These are phyloP conservation scores for Metahyphopichia silvanorum DNA, from an alignment of 805 yeast species.

Conservation along the genomic window DNA sequence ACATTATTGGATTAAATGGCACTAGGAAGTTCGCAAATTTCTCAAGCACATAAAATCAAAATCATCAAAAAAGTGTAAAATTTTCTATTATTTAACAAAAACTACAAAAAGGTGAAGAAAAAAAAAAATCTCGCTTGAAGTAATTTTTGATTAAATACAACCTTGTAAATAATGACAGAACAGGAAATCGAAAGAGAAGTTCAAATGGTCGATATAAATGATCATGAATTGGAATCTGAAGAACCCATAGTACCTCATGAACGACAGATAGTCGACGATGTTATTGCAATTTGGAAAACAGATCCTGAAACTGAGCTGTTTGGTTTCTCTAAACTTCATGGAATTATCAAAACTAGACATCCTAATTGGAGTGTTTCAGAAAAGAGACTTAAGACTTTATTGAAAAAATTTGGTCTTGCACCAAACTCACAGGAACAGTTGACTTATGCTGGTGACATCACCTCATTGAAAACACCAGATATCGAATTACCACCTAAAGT, in stretches of 20 bases:
- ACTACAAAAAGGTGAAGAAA: no score
- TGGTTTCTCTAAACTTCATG: conserved; percentile 53
- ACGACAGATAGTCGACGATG: conserved; percentile 55
- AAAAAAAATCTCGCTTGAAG: no score
- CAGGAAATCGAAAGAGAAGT: no score
- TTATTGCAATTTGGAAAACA: conserved; percentile 64
- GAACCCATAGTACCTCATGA: conserved; percentile 49
- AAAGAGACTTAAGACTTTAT: conserved; percentile 49
- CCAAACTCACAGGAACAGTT: conserved; percentile 31
- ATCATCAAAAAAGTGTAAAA: no score
- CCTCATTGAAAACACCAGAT: conserved; percentile 47
- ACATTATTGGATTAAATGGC: no score
- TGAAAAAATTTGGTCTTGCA: conserved; percentile 56
- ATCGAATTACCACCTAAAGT: conserved; percentile 40
- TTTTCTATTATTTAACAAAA: no score
- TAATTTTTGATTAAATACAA: no score
- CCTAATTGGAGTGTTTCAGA: conserved; percentile 64
- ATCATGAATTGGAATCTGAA: conserved; percentile 15
- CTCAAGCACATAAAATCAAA: no score
- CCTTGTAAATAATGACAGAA: no score
- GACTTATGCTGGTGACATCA: conserved; percentile 53
- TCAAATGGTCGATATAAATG: conserved; percentile 38
- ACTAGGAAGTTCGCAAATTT: no score
- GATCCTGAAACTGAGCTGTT: conserved; percentile 61
- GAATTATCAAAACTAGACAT: conserved; percentile 46